Base-by-base conservation (phyloP, 768 basidiomycete species). In the Cubamyces sp. region DNA sequence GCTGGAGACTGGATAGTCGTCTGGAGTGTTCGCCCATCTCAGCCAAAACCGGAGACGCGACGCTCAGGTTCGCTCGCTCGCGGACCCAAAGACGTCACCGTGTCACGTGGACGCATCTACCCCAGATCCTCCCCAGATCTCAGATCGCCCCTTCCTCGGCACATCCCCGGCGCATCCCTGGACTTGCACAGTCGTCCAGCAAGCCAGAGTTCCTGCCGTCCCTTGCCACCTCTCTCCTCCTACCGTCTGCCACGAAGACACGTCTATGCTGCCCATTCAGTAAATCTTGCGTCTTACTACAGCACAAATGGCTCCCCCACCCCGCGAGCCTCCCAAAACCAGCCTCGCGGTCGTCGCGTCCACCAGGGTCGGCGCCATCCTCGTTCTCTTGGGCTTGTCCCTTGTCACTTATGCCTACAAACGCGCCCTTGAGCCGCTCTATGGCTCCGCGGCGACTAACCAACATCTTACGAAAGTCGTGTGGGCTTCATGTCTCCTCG, bases 381-480 rank as follows among this genome's bases (percentile, higher is more conserved):
- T 65, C 57, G 55, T 68, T 42, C 54, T 73, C 23, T 54, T 69
- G 30, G 65, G 65, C 6, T 74, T 87, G 39, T 87, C 88, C 3
- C 79, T 91, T 34, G 77, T 84, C 56, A 76, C 86, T 18, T 86
- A 83, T 65, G 75, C 82, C 6, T 90, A 92, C 69, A 81, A 84
- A 71, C 84, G 83, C 37, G 79, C 84, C 9, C 69, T 93, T n/a
- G 73, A 79, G 57, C 91, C 91, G 16, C 75, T 92, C 3, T 92
- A 91, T 71, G 90, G 86, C 49, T 76, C 81, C 14, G 78, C 79
- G 7, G 83, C 88, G 0, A 84, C 87, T 1, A 76, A 75, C 0
- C 76, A 79, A 56, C 76, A 85, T 40, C 74, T 92, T 8, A 69
- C 72, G 49, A 76, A 78, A 58, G 61, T 79, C 40, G 67, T 79